Evolutionary conservation across 2,329 filamentous ascomycete species (phyloP).

Genomic region (Colletotrichum graminicola): DNA sequence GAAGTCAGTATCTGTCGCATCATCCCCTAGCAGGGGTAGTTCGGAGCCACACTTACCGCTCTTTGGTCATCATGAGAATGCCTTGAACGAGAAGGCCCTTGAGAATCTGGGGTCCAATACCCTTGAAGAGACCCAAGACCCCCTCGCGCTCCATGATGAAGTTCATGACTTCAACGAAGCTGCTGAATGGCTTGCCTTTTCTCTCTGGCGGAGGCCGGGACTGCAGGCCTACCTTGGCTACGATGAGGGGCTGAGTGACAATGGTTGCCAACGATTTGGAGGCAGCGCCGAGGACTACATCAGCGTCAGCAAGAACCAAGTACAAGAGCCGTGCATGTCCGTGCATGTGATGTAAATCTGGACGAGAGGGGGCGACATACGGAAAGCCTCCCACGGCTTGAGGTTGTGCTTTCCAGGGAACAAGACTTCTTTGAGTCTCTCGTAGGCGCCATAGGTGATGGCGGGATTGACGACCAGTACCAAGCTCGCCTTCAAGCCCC

Average conservation of each 20-base stretch:
- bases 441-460: conserved; percentile 97
- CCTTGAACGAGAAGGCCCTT: conserved; percentile 96
- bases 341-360: neutral
- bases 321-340: neutral
- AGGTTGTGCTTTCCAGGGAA: conserved; percentile 83
- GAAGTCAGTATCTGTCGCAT: conserved; percentile 12
- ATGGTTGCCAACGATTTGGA: conserved; percentile 95
- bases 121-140: conserved; percentile 88
- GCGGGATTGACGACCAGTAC: conserved; percentile 96
- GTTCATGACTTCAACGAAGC: conserved; percentile 92
- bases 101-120: conserved; percentile 91
- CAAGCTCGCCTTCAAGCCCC: conserved; percentile 93
- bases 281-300: conserved; percentile 85
- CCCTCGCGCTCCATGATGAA: conserved; percentile 95
- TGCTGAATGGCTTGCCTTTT: conserved; percentile 91
- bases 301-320: conserved; percentile 9
- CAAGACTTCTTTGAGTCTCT: conserved; percentile 81
- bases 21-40: neutral
- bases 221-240: conserved; percentile 96
- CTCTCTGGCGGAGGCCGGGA: conserved; percentile 88
- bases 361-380: conserved; percentile 66
- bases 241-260: conserved; percentile 92
- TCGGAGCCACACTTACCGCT: conserved; percentile 71
- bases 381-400: conserved; percentile 88
- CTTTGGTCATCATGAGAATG: conserved; percentile 99